These are phyloP conservation scores for Akebia trifoliata DNA, from an alignment of 164 flowering plant genomes.

Conservation along the genomic window DNA sequence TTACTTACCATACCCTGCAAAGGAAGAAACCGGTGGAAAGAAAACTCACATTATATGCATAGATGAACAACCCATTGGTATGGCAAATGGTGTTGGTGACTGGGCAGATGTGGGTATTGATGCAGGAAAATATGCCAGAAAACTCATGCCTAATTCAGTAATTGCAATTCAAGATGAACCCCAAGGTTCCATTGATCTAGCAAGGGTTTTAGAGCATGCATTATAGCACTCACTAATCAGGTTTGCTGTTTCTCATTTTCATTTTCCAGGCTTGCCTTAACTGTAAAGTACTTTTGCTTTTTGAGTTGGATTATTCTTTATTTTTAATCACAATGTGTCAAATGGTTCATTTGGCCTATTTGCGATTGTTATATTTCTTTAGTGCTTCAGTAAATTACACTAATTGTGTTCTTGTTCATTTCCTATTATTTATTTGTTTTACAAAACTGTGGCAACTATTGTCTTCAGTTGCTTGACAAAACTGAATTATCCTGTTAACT, in stretches of 20 bases:
- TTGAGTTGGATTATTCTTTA: too few species aligned
- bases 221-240: slow-evolving; percentile 57
- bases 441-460: too few species aligned
- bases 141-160: slow-evolving; percentile 72
- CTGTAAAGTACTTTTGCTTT: too few species aligned
- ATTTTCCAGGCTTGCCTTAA: not conserved
- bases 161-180: slow-evolving; percentile 58
- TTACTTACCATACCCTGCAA: slow-evolving; percentile 89
- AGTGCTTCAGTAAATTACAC: too few species aligned
- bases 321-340: too few species aligned
- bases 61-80: slow-evolving; percentile 83
- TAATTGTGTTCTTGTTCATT: too few species aligned
- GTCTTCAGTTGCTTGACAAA: too few species aligned
- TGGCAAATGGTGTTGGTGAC: slow-evolving; percentile 98
- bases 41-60: slow-evolving; percentile 89
- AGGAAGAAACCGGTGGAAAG: slow-evolving; percentile 92
- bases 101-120: slow-evolving; percentile 90
- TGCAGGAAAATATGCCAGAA: slow-evolving; percentile 77
- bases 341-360: too few species aligned
- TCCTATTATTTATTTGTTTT: too few species aligned
- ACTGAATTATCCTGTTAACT: not conserved
- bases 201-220: slow-evolving; percentile 73
- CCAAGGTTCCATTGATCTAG: slow-evolving; percentile 51
- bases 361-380: too few species aligned
- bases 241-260: slow-evolving; percentile 23